Base-by-base conservation (phyloP, 495 filamentous ascomycete species). In the Cercophora scortea region DNA sequence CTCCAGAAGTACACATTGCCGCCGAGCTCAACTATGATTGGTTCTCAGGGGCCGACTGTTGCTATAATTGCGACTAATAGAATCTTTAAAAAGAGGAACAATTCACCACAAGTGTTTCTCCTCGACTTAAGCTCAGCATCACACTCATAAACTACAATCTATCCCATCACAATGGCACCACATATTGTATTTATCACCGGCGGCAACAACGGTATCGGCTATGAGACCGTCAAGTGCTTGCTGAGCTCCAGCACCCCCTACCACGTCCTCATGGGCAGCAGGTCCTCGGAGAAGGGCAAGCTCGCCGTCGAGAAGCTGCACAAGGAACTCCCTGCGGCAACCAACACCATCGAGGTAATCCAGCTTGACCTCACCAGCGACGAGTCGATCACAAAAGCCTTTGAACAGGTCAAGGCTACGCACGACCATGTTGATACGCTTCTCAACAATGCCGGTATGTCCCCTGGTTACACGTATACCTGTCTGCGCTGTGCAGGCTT, bases 321-420 rank as follows among this genome's bases (percentile, higher is more conserved):
- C 41, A 53, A 59, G n/a, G 69, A 74, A 40, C 61, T 68, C 32
- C 71, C 77, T 0, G 33, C 58, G 0, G 65, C 65, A 1, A 6
- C 52, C 10, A 77, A 66, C 49, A 69, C 56, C 1, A 34, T 79
- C 6, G 58, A 53, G 33, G 38, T 59, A 7, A 13, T 82, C 0
- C 66, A 74, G 41, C 51, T 81, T 8, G 78, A 82, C 55, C 64
- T 83, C 19, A 65, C 67, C 44, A 61, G 67, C 4, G 78, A 80
- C 57, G 59, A 61, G 7, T 78, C 74, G 1, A 78, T 81, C 42
- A 41, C 71, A 4, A 42, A 42, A 2, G 74, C 71, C 1, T 66
- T 69, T 43, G 51, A 62, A 3, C 45, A 67, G 1, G 59, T 81
- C 6, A 6, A 49, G 8, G 18, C 52, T 6, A 55, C 56, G 2